Evolutionary conservation across 2,329 filamentous ascomycete genomes (phyloP).

Genomic region (Celoporthe dispersa): DNA sequence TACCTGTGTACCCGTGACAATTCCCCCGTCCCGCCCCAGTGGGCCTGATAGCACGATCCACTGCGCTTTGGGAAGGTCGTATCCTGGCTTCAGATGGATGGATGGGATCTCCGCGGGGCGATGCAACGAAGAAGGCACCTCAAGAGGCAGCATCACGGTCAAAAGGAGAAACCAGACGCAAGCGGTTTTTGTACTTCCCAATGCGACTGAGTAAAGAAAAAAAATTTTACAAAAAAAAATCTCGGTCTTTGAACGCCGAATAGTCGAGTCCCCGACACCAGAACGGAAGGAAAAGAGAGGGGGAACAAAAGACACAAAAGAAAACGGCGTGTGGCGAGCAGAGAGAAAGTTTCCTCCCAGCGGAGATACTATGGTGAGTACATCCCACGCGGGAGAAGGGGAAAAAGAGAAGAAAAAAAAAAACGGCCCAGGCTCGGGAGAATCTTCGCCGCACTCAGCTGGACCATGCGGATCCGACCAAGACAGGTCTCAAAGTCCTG

Average conservation of each 20-base stretch:
- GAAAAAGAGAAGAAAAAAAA: background rate
- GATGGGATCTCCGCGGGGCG: background rate
- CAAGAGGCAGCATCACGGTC: background rate
- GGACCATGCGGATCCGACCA: background rate
- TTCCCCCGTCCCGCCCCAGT: background rate
- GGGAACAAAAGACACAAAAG: background rate
- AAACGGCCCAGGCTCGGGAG: background rate
- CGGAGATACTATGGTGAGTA: background rate
- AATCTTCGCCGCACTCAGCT: background rate
- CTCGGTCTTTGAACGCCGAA: background rate
- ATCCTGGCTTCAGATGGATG: background rate
- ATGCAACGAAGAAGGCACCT: background rate
- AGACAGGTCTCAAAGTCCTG: background rate
- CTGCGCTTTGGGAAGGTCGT: background rate
- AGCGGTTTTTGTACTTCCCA: background rate
- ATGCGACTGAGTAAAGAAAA: background rate
- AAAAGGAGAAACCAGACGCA: background rate
- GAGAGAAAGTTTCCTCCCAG: background rate
- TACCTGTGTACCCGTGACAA: background rate
- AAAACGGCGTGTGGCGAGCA: background rate
- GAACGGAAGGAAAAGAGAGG: background rate
- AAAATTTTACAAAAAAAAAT: background rate
- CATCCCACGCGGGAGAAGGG: background rate
- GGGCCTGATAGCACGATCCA: background rate
- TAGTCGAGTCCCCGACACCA: background rate